A percentile compares a stretch with the other conserved stretches of the same genome.
Conservation (phyloP, 352 stramenopile species). For the Pythium rhizo-oryzae region DNA sequence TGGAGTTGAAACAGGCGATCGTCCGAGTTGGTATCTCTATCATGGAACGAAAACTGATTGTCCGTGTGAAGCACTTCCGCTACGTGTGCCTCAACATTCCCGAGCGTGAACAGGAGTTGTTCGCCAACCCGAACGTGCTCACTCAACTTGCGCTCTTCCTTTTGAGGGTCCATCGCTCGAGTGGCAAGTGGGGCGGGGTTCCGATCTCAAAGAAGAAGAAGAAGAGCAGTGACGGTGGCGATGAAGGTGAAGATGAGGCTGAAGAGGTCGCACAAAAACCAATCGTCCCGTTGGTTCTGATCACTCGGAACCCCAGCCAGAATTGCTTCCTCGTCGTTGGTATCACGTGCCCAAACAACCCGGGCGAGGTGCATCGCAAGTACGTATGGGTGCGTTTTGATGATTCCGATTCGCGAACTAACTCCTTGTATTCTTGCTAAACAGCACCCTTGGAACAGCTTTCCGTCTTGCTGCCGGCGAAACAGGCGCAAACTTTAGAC, state of each 20-base stretch:
- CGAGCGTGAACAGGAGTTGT: slow-evolving; percentile 86
- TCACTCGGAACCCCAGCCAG: slow-evolving; percentile 86
- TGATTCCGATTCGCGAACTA: neutral
- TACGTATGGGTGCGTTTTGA: slow-evolving; percentile 36
- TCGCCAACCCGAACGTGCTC: slow-evolving; percentile 94
- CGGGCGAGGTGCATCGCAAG: slow-evolving; percentile 90
- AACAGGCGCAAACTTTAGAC: slow-evolving; percentile 91
- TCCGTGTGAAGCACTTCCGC: slow-evolving; percentile 96
- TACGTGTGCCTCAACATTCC: slow-evolving; percentile 94
- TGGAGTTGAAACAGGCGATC: slow-evolving; percentile 95
- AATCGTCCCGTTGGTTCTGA: slow-evolving; percentile 79
- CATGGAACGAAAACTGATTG: slow-evolving; percentile 95
- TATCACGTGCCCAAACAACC: slow-evolving; percentile 91
- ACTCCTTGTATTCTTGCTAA: slow-evolving; percentile 10
- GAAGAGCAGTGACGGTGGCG: slow-evolving; percentile 32
- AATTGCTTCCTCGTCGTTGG: slow-evolving; percentile 95
- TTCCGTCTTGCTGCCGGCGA: slow-evolving; percentile 94
- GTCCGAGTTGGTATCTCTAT: slow-evolving; percentile 94
- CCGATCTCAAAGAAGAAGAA: slow-evolving; percentile 35
- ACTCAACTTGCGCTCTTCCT: slow-evolving; percentile 94
- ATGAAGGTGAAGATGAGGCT: slow-evolving; percentile 30
- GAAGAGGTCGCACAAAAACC: slow-evolving; percentile 41
- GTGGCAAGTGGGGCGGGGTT: slow-evolving; percentile 91
- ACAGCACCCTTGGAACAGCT: slow-evolving; percentile 90
- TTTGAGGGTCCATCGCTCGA: slow-evolving; percentile 95